Evolutionary conservation across 1,284 basidiomycete species (phyloP).

Genomic region (Leccinum glutinopallens): DNA sequence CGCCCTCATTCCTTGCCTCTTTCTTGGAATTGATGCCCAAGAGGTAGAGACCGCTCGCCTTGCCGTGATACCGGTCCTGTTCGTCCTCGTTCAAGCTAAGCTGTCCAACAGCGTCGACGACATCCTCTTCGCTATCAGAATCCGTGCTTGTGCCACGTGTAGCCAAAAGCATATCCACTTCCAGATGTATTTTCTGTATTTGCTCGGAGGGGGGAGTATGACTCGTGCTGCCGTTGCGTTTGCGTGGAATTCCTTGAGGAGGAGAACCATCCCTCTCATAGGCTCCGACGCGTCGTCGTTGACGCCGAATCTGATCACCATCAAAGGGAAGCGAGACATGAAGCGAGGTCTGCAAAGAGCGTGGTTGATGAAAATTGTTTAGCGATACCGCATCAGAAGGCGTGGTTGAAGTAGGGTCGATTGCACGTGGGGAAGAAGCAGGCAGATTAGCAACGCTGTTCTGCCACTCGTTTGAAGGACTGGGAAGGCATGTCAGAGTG

Average conservation of each 20-base stretch:
- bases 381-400: slow-evolving; percentile 19
- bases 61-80: slow-evolving; percentile 79
- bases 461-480: slow-evolving; percentile 82
- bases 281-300: slow-evolving; percentile 16
- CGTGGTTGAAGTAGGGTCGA: slow-evolving; percentile 6
- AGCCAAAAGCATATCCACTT: slow-evolving; percentile 30
- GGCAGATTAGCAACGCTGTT: slow-evolving; percentile 58
- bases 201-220: slow-evolving; percentile 20
- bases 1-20: slow-evolving; percentile 72
- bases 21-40: slow-evolving; percentile 61
- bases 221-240: slow-evolving; percentile 22
- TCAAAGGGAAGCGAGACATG: slow-evolving; percentile 26
- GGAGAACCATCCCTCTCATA: slow-evolving; percentile 17
- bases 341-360: slow-evolving; percentile 5
- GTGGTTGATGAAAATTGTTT: slow-evolving; percentile 18
- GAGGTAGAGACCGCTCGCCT: slow-evolving; percentile 79
- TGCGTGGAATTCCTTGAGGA: neutral
- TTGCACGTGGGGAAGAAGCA: slow-evolving; percentile 18
- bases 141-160: slow-evolving; percentile 35
- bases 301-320: slow-evolving; percentile 30
- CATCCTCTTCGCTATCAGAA: slow-evolving; percentile 49
- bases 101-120: slow-evolving; percentile 78
- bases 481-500: slow-evolving; percentile 28
- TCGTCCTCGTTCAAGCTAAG: slow-evolving; percentile 82
- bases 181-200: slow-evolving; percentile 13